phyloP scores from a whole-genome alignment of 2,329 filamentous ascomycete genomes.

The Pseudogymnoascus sp. region DNA sequence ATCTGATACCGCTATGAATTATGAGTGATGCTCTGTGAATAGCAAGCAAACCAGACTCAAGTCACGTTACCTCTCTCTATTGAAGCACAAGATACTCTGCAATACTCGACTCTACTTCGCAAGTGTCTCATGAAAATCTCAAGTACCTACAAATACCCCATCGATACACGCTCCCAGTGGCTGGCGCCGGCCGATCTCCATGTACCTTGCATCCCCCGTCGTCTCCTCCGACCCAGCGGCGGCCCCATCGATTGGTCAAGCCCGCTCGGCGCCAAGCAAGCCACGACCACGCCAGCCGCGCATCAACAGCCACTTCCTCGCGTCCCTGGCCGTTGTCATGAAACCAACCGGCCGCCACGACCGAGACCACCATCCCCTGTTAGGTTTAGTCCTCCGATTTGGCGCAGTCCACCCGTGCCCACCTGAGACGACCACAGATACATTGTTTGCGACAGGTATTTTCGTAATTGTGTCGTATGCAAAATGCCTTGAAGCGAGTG shows the following conservation, averaged over 20 bases:
- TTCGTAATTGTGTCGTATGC: conserved; percentile 6
- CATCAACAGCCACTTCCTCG: background rate
- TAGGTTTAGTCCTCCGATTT: background rate
- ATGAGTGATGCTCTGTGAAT: background rate
- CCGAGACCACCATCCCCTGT: background rate
- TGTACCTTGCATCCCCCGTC: background rate
- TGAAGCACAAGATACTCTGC: background rate
- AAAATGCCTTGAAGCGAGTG: background rate
- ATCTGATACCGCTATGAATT: background rate
- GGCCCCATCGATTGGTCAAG: background rate
- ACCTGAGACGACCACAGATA: background rate
- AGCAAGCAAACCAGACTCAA: background rate
- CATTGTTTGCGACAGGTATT: background rate
- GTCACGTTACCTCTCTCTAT: background rate
- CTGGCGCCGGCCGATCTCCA: background rate
- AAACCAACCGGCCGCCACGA: background rate
- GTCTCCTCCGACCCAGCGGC: background rate
- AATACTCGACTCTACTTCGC: background rate
- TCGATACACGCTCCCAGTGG: background rate
- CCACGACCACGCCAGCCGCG: background rate
- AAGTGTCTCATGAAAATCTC: background rate
- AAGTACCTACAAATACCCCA: background rate
- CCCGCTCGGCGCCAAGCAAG: background rate
- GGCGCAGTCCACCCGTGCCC: background rate
- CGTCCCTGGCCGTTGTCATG: background rate